phyloP scores from a whole-genome alignment of 331 rosid species.

The Pyracantha coccinea region DNA sequence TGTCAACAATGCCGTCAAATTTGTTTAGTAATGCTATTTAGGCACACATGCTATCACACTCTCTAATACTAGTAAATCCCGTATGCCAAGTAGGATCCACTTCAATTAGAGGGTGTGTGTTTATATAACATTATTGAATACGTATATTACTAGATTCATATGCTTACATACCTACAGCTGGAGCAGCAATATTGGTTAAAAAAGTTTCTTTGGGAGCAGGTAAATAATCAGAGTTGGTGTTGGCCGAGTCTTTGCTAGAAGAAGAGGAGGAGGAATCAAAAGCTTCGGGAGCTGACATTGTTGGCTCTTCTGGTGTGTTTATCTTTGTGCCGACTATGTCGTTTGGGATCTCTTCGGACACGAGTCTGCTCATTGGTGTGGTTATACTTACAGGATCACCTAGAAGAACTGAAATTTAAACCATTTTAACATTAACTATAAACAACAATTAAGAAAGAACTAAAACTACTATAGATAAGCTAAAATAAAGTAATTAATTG shows the following conservation, averaged over 20 bases:
- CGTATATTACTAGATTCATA: too few species aligned
- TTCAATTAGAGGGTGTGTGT: too few species aligned
- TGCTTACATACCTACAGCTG: conserved; percentile 7
- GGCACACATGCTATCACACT: too few species aligned
- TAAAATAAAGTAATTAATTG: neutral
- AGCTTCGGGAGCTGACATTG: conserved; percentile 31
- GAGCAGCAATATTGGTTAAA: neutral
- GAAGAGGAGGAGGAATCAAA: conserved; percentile 63
- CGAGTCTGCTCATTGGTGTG: conserved; percentile 28
- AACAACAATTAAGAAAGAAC: neutral
- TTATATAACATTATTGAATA: too few species aligned
- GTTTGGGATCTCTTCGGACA: neutral
- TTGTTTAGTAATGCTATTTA: too few species aligned
- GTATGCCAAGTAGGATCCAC: too few species aligned
- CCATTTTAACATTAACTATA: neutral
- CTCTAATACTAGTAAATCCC: too few species aligned
- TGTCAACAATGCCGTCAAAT: too few species aligned
- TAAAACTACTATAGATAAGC: too few species aligned
- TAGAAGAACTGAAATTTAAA: neutral
- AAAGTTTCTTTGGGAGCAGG: neutral
- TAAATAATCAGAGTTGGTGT: neutral
- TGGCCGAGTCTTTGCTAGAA: conserved; percentile 39
- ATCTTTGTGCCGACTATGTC: conserved; percentile 16
- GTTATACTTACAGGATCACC: conserved; percentile 24
- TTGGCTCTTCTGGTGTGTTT: conserved; percentile 36